phyloP scores from a whole-genome alignment of 2,329 filamentous ascomycete genomes.

The Niveomyces coronatus region DNA sequence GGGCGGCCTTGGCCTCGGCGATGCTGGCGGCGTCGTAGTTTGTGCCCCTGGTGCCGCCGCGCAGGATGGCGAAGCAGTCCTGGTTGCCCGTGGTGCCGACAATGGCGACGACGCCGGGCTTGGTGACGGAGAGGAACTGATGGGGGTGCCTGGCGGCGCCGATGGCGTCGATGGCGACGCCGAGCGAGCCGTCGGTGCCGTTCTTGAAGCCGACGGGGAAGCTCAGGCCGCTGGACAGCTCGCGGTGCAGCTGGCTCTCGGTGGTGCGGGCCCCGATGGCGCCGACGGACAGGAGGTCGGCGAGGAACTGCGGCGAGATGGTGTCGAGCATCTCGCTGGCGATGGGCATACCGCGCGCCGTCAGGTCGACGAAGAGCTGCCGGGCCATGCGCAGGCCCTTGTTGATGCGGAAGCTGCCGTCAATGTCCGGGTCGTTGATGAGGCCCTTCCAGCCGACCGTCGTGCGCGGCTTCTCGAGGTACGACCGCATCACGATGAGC shows the following conservation, averaged over 20 bases:
- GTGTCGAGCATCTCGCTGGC: conserved; percentile 98
- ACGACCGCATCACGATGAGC: conserved; percentile 92
- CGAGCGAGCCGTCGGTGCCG: conserved; percentile 83
- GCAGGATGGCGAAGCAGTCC: conserved; percentile 92
- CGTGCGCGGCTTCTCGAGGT: conserved; percentile 96
- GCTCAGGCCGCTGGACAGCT: conserved; percentile 84
- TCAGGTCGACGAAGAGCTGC: conserved; percentile 89
- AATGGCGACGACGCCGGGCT: conserved; percentile 89
- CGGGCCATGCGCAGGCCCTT: conserved; percentile 82
- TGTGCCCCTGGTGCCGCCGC: conserved; percentile 84
- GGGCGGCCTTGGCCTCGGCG: conserved; percentile 67
- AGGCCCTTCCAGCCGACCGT: conserved; percentile 98
- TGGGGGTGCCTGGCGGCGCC: conserved; percentile 86
- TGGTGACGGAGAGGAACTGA: conserved; percentile 95
- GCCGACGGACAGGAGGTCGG: conserved; percentile 82
- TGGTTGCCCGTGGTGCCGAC: conserved; percentile 91
- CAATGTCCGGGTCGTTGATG: conserved; percentile 97
- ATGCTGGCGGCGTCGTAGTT: conserved; percentile 89
- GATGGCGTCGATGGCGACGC: conserved; percentile 90
- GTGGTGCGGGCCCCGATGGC: conserved; percentile 95
- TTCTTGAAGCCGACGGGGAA: conserved; percentile 99
- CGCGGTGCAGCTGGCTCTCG: conserved; percentile 89
- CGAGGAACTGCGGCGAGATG: conserved; percentile 93
- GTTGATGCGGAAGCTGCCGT: conserved; percentile 98
- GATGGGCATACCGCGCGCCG: conserved; percentile 85